Base-by-base conservation (phyloP, 2,329 filamentous ascomycete species). In the Amauroascus niger region DNA sequence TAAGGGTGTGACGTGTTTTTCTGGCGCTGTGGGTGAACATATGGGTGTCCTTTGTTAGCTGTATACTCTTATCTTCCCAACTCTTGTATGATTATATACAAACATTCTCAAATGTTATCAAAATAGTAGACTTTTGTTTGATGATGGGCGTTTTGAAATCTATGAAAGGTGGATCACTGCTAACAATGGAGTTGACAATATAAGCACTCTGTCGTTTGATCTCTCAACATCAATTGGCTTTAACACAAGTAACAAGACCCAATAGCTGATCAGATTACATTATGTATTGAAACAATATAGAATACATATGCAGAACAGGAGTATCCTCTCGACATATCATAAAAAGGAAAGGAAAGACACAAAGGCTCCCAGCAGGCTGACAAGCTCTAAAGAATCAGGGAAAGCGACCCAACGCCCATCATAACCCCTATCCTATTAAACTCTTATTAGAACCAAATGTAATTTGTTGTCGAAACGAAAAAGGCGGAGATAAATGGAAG, bases 51-150 rank as follows among this genome's bases (percentile, higher is more conserved):
- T 13, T 13, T 13, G 26, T 11, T 11, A n/a, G 18, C 20, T 39
- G 37, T 49, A 13, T 13, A 41, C 5, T 20, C 13, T 20, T 26
- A 30, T 14, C 39, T 37, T 50, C 48, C 26, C 48, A 20, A 50
- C 48, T 50, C 48, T 33, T 50, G 16, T 50, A 11, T 49, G 20
- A n/a, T n/a, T 40, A 49, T 50, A 40, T 39, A 39, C 9, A 2
- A 35, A 8, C n/a, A 49, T 47, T n/a, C n/a, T n/a, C n/a, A n/a
- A n/a, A n/a, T n/a, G n/a, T n/a, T n/a, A n/a, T n/a, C n/a, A n/a
- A n/a, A n/a, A n/a, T n/a, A n/a, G n/a, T n/a, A n/a, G n/a, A n/a
- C n/a, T n/a, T n/a, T n/a, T n/a, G n/a, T n/a, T n/a, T n/a, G n/a
- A n/a, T n/a, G n/a, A n/a, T n/a, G n/a, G n/a, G n/a, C n/a, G n/a